A percentile compares a stretch with the other conserved stretches of the same genome.
Evolutionary conservation across 2,329 filamentous ascomycete genomes (phyloP).

Genomic region (Cryphonectria radicalis): DNA sequence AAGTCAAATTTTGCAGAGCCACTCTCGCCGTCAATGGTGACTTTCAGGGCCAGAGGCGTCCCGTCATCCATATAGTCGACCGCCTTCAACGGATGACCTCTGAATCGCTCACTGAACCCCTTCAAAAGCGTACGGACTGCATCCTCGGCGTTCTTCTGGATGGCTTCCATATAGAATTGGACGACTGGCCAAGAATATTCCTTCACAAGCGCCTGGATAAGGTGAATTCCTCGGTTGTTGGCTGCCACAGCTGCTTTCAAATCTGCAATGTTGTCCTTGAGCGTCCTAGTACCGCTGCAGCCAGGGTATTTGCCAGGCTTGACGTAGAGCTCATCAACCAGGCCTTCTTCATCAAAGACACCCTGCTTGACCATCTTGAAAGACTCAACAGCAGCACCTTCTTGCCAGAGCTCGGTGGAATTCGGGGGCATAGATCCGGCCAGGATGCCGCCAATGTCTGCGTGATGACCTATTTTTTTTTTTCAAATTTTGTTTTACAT

Average conservation of each 20-base stretch:
- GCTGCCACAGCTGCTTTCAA: slow-evolving; percentile 86
- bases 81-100: slow-evolving; percentile 70
- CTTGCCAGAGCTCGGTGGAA: slow-evolving; percentile 67
- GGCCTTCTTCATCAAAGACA: slow-evolving; percentile 75
- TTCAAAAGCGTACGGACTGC: slow-evolving; percentile 78
- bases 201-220: slow-evolving; percentile 75
- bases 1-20: slow-evolving; percentile 82
- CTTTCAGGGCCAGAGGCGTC: slow-evolving; percentile 73
- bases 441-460: slow-evolving; percentile 82
- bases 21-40: slow-evolving; percentile 74
- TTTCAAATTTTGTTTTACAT: too few species aligned
- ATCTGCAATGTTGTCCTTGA: slow-evolving; percentile 84
- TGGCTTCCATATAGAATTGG: slow-evolving; percentile 81
- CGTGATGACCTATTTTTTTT: slow-evolving; percentile 74
- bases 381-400: slow-evolving; percentile 66
- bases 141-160: slow-evolving; percentile 79
- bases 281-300: slow-evolving; percentile 77
- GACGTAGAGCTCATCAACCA: slow-evolving; percentile 71
- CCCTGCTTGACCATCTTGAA: slow-evolving; percentile 77
- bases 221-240: slow-evolving; percentile 81
- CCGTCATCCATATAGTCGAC: slow-evolving; percentile 89
- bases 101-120: slow-evolving; percentile 68
- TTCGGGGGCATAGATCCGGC: slow-evolving; percentile 83
- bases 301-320: slow-evolving; percentile 77
- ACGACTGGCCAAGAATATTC: slow-evolving; percentile 80